Evolutionary conservation across 1,139 yeast genomes (phyloP).

Genomic region (Protomyces macrosporus): DNA sequence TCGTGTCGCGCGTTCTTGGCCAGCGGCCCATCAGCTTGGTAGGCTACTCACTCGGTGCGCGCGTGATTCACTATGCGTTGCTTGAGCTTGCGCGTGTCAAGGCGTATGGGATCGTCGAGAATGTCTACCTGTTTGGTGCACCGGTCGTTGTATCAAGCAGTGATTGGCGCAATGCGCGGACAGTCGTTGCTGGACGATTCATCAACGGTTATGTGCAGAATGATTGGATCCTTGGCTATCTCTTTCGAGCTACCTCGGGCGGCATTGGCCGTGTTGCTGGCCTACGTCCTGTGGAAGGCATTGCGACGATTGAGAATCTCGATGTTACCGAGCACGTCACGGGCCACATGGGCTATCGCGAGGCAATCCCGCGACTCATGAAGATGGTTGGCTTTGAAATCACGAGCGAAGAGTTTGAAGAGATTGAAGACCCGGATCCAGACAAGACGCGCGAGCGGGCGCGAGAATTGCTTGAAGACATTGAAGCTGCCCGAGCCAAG

Average conservation of each 20-base stretch:
- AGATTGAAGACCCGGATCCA: slow-evolving; percentile 94
- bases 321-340: slow-evolving; percentile 83
- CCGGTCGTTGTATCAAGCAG: slow-evolving; percentile 78
- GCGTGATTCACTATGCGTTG: slow-evolving; percentile 85
- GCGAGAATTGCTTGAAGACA: slow-evolving; percentile 33
- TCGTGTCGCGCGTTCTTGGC: slow-evolving; percentile 81
- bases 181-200: slow-evolving; percentile 85
- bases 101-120: slow-evolving; percentile 82
- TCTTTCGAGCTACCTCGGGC: slow-evolving; percentile 93
- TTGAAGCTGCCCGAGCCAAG: slow-evolving; percentile 40
- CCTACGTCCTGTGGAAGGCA: slow-evolving; percentile 61
- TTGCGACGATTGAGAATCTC: slow-evolving; percentile 68
- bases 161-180: slow-evolving; percentile 70
- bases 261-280: slow-evolving; percentile 90
- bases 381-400: slow-evolving; percentile 71
- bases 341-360: slow-evolving; percentile 96
- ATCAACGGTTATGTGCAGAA: slow-evolving; percentile 85
- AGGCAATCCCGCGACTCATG: slow-evolving; percentile 78
- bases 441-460: slow-evolving; percentile 61
- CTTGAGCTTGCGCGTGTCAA: slow-evolving; percentile 80
- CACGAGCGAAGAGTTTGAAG: slow-evolving; percentile 83
- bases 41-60: slow-evolving; percentile 90
- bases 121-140: slow-evolving; percentile 81
- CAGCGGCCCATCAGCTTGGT: slow-evolving; percentile 87
- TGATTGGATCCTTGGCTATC: slow-evolving; percentile 95